Evolutionary conservation across 225 moss, liverwort and hornwort genomes (phyloP).

Genomic region (Rhytidiadelphus loreus): DNA sequence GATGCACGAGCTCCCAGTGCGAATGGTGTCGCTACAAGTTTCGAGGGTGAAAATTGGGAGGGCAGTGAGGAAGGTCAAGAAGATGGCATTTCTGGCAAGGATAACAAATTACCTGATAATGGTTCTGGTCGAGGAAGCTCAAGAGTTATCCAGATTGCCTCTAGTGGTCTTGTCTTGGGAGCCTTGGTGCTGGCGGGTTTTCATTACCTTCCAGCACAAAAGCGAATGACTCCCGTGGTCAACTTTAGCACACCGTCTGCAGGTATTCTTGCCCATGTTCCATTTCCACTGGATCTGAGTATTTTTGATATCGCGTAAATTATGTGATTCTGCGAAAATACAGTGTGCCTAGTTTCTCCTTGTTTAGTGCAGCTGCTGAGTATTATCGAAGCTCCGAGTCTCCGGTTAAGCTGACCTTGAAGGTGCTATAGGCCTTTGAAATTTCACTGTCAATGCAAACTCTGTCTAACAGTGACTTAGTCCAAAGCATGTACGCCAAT

Average conservation of each 20-base stretch:
- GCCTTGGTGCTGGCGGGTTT: constrained; percentile 62
- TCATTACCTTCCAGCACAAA: constrained; percentile 39
- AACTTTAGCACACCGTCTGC: constrained; percentile 23
- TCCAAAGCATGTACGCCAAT: not conserved
- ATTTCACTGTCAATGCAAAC: not conserved
- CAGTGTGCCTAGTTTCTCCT: not conserved
- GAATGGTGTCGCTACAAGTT: constrained; percentile 21
- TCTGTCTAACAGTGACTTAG: not conserved
- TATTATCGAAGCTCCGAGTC: not conserved
- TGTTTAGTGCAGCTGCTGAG: not conserved
- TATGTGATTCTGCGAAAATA: not conserved
- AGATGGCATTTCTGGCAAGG: constrained; percentile 17
- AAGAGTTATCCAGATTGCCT: constrained; percentile 51
- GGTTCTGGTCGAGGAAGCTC: constrained; percentile 16
- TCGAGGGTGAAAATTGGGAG: constrained; percentile 51
- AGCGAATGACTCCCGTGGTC: constrained; percentile 12
- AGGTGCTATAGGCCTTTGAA: not conserved
- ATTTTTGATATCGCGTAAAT: not conserved
- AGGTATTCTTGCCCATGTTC: constrained; percentile 23
- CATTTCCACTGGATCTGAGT: not conserved
- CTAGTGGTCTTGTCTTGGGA: constrained; percentile 66
- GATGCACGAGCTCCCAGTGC: constrained; percentile 4
- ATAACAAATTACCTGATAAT: constrained; percentile 10
- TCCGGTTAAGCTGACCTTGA: not conserved
- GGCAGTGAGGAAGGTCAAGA: constrained; percentile 20